These are phyloP conservation scores for Rosa lucieae DNA, from an alignment of 306 rosid species.

Conservation along the genomic window DNA sequence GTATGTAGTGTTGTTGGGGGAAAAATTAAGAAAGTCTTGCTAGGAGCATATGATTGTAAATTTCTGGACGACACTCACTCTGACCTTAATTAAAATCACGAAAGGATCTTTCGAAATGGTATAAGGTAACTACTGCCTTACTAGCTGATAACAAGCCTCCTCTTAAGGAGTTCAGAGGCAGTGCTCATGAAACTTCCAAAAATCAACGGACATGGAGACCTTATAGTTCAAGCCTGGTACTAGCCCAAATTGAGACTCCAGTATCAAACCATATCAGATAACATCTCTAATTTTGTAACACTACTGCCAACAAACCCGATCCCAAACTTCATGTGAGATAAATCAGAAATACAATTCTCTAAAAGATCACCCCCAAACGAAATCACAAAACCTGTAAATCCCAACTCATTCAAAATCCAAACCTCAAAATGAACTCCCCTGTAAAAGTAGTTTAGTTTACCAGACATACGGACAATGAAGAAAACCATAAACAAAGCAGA, in stretches of 20 bases:
- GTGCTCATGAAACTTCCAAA: neutral
- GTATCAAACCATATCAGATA: neutral
- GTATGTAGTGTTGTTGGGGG: neutral
- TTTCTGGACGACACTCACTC: too few species aligned
- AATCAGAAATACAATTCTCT: neutral
- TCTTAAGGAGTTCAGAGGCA: neutral
- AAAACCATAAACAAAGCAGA: neutral
- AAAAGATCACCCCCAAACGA: neutral
- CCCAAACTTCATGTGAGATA: neutral
- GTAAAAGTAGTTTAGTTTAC: neutral
- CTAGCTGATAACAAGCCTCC: neutral
- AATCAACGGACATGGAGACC: neutral
- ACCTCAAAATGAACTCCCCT: neutral
- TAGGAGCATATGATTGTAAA: neutral
- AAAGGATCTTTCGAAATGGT: neutral
- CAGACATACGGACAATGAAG: neutral
- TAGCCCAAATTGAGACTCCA: neutral
- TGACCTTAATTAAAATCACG: neutral
- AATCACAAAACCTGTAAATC: neutral
- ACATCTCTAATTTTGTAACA: neutral
- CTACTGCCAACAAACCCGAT: neutral
- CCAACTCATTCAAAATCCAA: neutral
- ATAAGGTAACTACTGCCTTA: neutral
- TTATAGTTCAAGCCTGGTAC: neutral
- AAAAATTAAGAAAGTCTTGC: neutral